A percentile compares a stretch with the other conserved stretches of the same genome.
Conservation (phyloP, 768 basidiomycete genomes). For the Auriscalpium microsporum region DNA sequence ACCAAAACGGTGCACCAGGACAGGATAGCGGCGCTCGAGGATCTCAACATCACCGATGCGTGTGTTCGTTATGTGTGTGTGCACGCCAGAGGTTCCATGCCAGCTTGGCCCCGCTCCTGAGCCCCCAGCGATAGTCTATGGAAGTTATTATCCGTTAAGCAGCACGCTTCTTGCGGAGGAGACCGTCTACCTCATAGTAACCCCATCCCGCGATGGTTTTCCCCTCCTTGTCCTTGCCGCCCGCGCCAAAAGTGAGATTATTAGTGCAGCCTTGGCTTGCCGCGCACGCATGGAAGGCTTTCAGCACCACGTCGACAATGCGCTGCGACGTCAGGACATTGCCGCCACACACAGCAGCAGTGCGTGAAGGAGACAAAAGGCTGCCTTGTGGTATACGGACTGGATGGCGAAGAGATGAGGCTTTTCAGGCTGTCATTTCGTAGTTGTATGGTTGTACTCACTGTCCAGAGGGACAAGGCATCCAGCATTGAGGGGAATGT, state of each 20-base stretch:
- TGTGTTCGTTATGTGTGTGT: constrained; percentile 91
- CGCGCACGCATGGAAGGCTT: constrained; percentile 85
- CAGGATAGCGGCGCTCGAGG: constrained; percentile 87
- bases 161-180: constrained; percentile 1
- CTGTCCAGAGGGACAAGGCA: constrained; percentile 82
- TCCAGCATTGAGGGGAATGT: constrained; percentile 91
- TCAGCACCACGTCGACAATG: constrained; percentile 91
- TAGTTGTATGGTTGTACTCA: constrained; percentile 25
- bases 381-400: constrained; percentile 78
- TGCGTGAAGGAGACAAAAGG: constrained; percentile 71
- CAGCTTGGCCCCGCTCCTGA: constrained; percentile 84
- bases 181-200: constrained; percentile 61
- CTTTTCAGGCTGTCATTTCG: background rate
- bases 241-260: constrained; percentile 84
- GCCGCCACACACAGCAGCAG: constrained; percentile 87
- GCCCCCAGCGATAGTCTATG: constrained; percentile 87
- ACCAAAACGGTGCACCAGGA: constrained; percentile 80
- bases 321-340: constrained; percentile 88
- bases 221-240: constrained; percentile 80
- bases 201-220: constrained; percentile 77
- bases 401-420: constrained; percentile 20
- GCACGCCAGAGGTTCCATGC: constrained; percentile 91
- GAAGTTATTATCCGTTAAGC: background rate
- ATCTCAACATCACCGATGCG: constrained; percentile 92
- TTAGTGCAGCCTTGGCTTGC: constrained; percentile 94